Base-by-base conservation (phyloP, 2,329 filamentous ascomycete genomes). In the Microsporum ferrugineum region DNA sequence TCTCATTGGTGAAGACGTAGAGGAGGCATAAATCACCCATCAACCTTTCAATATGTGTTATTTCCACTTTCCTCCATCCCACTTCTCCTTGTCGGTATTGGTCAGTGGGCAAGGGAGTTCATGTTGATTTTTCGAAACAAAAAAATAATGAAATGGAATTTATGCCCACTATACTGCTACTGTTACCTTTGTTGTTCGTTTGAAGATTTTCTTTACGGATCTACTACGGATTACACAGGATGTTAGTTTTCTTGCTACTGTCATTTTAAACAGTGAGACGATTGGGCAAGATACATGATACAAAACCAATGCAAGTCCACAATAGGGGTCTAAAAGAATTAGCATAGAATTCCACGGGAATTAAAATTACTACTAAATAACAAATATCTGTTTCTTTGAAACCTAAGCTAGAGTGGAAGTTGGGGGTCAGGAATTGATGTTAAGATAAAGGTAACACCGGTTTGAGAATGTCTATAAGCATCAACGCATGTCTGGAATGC, bases 1-100 rank as follows among this genome's bases (percentile, higher is more conserved):
- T 75, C 78, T 95, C 78, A 76, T 88, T 74, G 89, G 82, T 76
- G 90, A 91, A 74, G 84, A 51, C 38, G 62, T 62, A 60, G 62
- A 63, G 47, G 62, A 60, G 29, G 61, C 61, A 60, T 63, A 63
- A 62, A 61, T 51, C 29, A 62, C 57, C 58, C 59, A 51, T 56
- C 62, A 58, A 61, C 58, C 57, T 61, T 63, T 62, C 59, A 60
- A 59, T 63, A 59, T 61, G 31, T 57, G 34, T 57, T 43, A 43
- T 59, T 59, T 59, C 57, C 57, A 59, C 43, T 29, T 47, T 58
- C 56, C 39, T 59, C 39, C 27, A 43, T 12, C 43, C 57, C 41
- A 43, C 39, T 41, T 59, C 60, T 60, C 62, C 53, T 63, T 60
- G 59, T 60, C 57, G 56, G 57, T 55, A 58, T 62, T 56, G 62